Base-by-base conservation (phyloP, 352 stramenopile genomes). In the Globisporangium paddicum region DNA sequence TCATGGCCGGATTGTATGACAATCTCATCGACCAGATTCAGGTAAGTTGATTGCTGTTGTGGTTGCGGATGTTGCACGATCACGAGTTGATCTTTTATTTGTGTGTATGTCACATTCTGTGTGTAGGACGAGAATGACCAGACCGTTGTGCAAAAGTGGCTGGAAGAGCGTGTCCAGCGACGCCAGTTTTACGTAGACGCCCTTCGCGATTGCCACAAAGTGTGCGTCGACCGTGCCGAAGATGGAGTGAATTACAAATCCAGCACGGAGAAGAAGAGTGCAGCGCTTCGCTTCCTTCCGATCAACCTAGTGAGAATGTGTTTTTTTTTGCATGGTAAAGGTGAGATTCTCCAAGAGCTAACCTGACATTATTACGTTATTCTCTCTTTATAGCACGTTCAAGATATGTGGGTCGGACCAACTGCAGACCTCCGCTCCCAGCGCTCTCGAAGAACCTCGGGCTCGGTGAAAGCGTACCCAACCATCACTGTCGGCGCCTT, bases 1-100 rank as follows among this genome's bases (percentile, higher is more conserved):
- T 93, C 38, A 64, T 86, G 18, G 71, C 65, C 21, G 77, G 76
- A 30, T 44, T 87, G 9, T 94, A 89, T 56, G 82, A 90, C 72
- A 92, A 92, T 48, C 64, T 92, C 35, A 95, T 95, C 32, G 82
- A 95, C 56, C 85, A 95, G 58, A 92, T 95, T 40, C 84, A 82
- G 63, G 66, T 73, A 53, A 23, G 37, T 52, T 37, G 45, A 0
- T n/a, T n/a, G n/a, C 11, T 55, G 30, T 23, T 53, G 11, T 44
- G 8, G 3, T 28, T 26, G 5, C 48, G 6, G 1, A 2, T 19
- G 30, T 48, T 30, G 30, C 14, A 21, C 11, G 18, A 32, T 5
- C 21, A 38, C 44, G 5, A 34, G 11, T 37, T 49, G 4, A 59
- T 37, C 34, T 10, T 45, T 16, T 51, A 9, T 42, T 49, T 51